Conservation (phyloP, 495 filamentous ascomycete species). For the Penicillium argentinense region DNA sequence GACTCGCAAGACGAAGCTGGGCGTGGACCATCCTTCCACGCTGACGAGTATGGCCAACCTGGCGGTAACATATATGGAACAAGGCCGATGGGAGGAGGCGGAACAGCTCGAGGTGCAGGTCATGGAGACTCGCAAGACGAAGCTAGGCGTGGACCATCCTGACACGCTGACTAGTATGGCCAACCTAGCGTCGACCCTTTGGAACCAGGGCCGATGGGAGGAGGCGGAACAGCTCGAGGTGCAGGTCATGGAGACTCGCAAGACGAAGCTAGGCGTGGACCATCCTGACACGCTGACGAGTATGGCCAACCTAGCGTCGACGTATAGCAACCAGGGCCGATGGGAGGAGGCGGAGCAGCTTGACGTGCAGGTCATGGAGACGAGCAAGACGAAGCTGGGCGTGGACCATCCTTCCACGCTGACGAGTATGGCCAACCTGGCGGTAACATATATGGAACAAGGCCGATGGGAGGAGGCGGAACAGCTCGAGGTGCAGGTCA, state of each 20-base stretch:
- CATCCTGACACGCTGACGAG: slow-evolving; percentile 5
- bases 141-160: neutral
- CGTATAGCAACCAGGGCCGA: slow-evolving; percentile 18
- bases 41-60: neutral
- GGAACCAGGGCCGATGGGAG: neutral
- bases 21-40: neutral
- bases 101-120: neutral
- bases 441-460: too few relatives aligned
- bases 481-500: slow-evolving; percentile 9
- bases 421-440: slow-evolving; percentile 8
- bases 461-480: slow-evolving; percentile 25
- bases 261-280: neutral
- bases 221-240: neutral
- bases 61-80: neutral
- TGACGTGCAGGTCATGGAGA: slow-evolving; percentile 7
- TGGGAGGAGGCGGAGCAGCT: slow-evolving; percentile 24
- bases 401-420: slow-evolving; percentile 5
- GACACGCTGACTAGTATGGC: neutral
- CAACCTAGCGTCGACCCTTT: neutral
- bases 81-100: neutral
- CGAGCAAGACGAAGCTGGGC: slow-evolving; percentile 3
- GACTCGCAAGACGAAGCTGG: neutral
- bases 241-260: neutral
- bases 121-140: neutral
- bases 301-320: slow-evolving; percentile 5